A percentile compares a stretch with the other conserved stretches of the same genome.
These are phyloP conservation scores for Cochlearia excelsa DNA, from an alignment of 345 rosid genomes.

Conservation along the genomic window DNA sequence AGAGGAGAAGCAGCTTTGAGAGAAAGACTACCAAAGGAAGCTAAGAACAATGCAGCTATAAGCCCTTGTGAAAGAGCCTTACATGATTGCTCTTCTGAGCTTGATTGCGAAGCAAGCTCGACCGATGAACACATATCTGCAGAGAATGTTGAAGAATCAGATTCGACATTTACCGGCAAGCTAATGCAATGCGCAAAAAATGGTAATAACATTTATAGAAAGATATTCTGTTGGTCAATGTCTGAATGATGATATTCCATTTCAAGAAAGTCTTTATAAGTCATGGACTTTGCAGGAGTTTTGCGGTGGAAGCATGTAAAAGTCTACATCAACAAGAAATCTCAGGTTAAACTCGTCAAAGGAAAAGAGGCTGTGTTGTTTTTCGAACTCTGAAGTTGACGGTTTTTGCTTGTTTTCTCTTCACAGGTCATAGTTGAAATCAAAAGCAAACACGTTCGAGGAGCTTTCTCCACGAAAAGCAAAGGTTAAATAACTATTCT, in stretches of 20 bases:
- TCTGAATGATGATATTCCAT: neutral
- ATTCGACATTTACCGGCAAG: slow-evolving; percentile 60
- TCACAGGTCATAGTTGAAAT: slow-evolving; percentile 67
- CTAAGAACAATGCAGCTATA: slow-evolving; percentile 76
- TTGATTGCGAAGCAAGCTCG: slow-evolving; percentile 12
- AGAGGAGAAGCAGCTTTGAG: slow-evolving; percentile 87
- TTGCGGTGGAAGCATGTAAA: slow-evolving; percentile 57
- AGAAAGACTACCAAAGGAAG: slow-evolving; percentile 80
- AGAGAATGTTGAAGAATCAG: slow-evolving; percentile 38
- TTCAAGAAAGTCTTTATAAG: neutral
- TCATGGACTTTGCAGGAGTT: slow-evolving; percentile 49
- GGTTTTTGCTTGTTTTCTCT: neutral
- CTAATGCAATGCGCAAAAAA: slow-evolving; percentile 62
- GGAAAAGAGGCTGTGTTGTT: neutral
- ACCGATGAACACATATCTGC: slow-evolving; percentile 16
- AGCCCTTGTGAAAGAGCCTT: slow-evolving; percentile 67
- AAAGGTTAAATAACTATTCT: slow-evolving; percentile 46
- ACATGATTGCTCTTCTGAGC: slow-evolving; percentile 33
- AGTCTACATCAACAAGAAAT: slow-evolving; percentile 67
- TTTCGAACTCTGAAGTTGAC: slow-evolving; percentile 3
- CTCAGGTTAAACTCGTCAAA: slow-evolving; percentile 50
- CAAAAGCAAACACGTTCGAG: slow-evolving; percentile 86
- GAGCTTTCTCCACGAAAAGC: slow-evolving; percentile 86
- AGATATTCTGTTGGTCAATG: neutral
- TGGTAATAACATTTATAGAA: slow-evolving; percentile 43